Percentiles rank a stretch among this genome's conserved stretches.
These are phyloP conservation scores for Penicillium sp. DNA, from an alignment of 2,329 filamentous ascomycete species.

Conservation along the genomic window DNA sequence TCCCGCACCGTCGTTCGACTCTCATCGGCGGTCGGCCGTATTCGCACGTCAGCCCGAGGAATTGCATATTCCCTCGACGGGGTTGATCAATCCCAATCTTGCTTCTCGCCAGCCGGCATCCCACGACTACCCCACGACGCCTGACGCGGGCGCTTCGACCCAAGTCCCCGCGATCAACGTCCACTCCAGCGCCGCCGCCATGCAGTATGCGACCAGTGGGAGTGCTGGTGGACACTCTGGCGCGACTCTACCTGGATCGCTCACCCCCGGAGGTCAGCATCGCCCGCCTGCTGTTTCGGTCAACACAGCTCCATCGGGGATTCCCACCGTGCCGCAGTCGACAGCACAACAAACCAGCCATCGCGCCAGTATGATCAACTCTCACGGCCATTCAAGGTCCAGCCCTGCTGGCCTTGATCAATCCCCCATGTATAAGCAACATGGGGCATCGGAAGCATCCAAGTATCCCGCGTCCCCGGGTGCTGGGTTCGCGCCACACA, in stretches of 20 bases:
- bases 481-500: slow-evolving; percentile 54
- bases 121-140: slow-evolving; percentile 54
- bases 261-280: slow-evolving; percentile 59
- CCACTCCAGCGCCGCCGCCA: slow-evolving; percentile 56
- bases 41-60: slow-evolving; percentile 59
- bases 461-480: slow-evolving; percentile 62
- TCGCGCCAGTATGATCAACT: slow-evolving; percentile 64
- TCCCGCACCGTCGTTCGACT: slow-evolving; percentile 54
- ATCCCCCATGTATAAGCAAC: slow-evolving; percentile 63
- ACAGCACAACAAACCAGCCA: slow-evolving; percentile 57
- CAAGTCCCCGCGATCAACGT: slow-evolving; percentile 62
- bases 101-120: slow-evolving; percentile 46
- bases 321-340: slow-evolving; percentile 59
- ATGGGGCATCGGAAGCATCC: slow-evolving; percentile 64
- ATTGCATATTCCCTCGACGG: slow-evolving; percentile 55
- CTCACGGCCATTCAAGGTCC: slow-evolving; percentile 80
- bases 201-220: slow-evolving; percentile 50
- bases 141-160: slow-evolving; percentile 44
- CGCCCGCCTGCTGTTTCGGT: slow-evolving; percentile 58
- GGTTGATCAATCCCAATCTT: slow-evolving; percentile 43
- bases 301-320: slow-evolving; percentile 61
- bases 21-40: slow-evolving; percentile 53
- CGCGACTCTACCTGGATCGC: slow-evolving; percentile 59
- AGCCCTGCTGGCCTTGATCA: slow-evolving; percentile 70
- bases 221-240: slow-evolving; percentile 45